Evolutionary conservation across 2,329 filamentous ascomycete species (phyloP).

Genomic region (Colletotrichum caudatum): DNA sequence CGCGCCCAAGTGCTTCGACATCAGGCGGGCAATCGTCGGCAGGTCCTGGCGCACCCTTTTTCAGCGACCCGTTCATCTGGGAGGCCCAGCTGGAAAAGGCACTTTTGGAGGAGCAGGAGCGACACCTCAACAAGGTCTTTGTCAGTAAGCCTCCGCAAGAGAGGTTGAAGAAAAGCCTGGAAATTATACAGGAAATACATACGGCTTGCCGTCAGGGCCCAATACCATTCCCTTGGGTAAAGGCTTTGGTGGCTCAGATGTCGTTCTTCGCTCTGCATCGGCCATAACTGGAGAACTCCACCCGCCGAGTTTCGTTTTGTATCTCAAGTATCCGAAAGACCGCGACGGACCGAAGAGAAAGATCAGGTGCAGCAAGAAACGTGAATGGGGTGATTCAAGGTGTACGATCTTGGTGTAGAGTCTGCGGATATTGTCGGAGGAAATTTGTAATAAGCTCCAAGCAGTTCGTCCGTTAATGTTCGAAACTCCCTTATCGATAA

Average conservation of each 20-base stretch:
- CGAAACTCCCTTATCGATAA: slow-evolving; percentile 29
- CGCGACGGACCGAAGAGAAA: background rate
- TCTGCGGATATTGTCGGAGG: background rate
- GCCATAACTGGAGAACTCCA: slow-evolving; percentile 4
- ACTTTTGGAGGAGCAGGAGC: slow-evolving; percentile 69
- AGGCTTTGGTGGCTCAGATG: slow-evolving; percentile 59
- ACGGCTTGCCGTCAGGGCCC: slow-evolving; percentile 88
- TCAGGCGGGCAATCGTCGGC: slow-evolving; percentile 86
- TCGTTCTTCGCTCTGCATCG: slow-evolving; percentile 28
- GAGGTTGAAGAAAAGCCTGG: background rate
- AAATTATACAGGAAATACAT: slow-evolving; percentile 51
- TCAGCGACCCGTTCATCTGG: slow-evolving; percentile 60
- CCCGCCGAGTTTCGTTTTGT: slow-evolving; percentile 66
- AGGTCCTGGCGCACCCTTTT: slow-evolving; percentile 49
- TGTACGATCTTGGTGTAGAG: background rate
- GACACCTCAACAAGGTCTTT: slow-evolving; percentile 66
- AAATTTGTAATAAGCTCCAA: slow-evolving; percentile 16
- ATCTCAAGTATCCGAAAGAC: slow-evolving; percentile 54
- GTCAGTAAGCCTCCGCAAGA: slow-evolving; percentile 11
- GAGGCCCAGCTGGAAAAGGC: slow-evolving; percentile 72
- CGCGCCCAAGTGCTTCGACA: slow-evolving; percentile 86
- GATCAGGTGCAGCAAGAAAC: background rate
- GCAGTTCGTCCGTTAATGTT: slow-evolving; percentile 7
- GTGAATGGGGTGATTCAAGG: slow-evolving; percentile 1
- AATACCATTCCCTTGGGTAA: slow-evolving; percentile 79